phyloP scores from a whole-genome alignment of 2,329 filamentous ascomycete genomes.

The Xylaria sp. region DNA sequence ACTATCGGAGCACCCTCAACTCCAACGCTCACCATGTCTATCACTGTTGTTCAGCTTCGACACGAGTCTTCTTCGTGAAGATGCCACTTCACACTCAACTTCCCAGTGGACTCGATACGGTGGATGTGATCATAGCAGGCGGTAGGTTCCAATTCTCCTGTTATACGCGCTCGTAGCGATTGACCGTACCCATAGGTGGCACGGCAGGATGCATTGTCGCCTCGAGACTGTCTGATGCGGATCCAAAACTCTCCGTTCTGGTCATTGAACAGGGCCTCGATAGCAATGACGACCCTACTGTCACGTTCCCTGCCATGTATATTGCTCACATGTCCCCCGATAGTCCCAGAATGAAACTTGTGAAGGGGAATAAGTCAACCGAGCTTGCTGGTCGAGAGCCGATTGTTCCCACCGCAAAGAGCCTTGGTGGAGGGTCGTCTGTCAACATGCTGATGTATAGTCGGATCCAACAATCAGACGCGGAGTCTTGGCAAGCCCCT shows the following conservation, averaged over 20 bases:
- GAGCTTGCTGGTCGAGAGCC: background rate
- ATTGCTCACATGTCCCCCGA: background rate
- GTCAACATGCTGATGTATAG: background rate
- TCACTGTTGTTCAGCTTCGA: background rate
- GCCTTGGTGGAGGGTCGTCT: background rate
- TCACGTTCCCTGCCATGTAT: background rate
- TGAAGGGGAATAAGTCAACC: background rate
- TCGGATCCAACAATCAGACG: background rate
- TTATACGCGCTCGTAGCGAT: background rate
- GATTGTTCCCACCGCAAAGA: background rate
- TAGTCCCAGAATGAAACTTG: background rate
- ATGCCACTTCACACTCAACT: background rate
- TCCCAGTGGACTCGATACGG: background rate
- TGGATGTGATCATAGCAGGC: background rate
- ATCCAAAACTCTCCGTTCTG: background rate
- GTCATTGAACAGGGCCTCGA: background rate
- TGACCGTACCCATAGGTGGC: background rate
- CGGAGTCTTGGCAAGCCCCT: background rate
- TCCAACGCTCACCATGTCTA: background rate
- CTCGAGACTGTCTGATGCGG: background rate
- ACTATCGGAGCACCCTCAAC: background rate
- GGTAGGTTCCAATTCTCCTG: background rate
- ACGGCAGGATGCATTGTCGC: background rate
- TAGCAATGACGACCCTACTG: background rate
- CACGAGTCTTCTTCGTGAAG: background rate